Evolutionary conservation across 148 eudicot genomes (phyloP).

Genomic region (Rhododendron vialii): DNA sequence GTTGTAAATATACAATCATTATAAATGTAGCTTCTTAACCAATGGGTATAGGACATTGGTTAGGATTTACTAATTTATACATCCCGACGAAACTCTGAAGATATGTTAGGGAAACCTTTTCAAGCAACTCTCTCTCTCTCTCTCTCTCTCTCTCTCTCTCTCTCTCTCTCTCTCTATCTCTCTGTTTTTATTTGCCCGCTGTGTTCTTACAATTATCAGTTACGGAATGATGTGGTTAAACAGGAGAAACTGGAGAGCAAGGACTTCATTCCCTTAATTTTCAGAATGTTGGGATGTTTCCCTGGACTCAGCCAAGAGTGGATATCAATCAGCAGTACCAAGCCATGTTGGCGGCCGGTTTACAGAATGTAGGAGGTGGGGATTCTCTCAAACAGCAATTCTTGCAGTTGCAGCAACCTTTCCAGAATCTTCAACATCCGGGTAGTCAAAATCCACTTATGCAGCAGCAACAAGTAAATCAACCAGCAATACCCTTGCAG

Average conservation of each 20-base stretch:
- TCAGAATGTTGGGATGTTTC: conserved; percentile 70
- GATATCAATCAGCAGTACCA: conserved; percentile 88
- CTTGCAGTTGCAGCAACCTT: conserved; percentile 84
- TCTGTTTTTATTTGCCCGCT: not conserved
- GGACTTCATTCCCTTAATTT: conserved; percentile 66
- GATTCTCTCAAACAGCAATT: conserved; percentile 63
- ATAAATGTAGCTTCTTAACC: not conserved
- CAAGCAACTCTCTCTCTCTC: not conserved
- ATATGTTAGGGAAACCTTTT: not conserved
- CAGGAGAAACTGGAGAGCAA: conserved; percentile 81
- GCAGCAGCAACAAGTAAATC: conserved; percentile 54
- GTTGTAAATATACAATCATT: not conserved
- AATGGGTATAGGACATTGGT: not conserved
- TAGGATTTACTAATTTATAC: not conserved
- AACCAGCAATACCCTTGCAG: conserved; percentile 51
- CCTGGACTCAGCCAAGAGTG: conserved; percentile 84
- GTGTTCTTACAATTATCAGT: conserved; percentile 39
- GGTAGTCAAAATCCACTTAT: conserved; percentile 50
- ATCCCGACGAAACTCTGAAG: not conserved
- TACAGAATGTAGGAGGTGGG: conserved; percentile 60
- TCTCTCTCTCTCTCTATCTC: not conserved
- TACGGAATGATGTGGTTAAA: conserved; percentile 74
- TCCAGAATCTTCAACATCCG: conserved; percentile 64
- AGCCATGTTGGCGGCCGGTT: conserved; percentile 66
- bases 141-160: not conserved